These are phyloP conservation scores for Botrytis fragariae DNA, from an alignment of 2,329 filamentous ascomycete species.

Conservation along the genomic window DNA sequence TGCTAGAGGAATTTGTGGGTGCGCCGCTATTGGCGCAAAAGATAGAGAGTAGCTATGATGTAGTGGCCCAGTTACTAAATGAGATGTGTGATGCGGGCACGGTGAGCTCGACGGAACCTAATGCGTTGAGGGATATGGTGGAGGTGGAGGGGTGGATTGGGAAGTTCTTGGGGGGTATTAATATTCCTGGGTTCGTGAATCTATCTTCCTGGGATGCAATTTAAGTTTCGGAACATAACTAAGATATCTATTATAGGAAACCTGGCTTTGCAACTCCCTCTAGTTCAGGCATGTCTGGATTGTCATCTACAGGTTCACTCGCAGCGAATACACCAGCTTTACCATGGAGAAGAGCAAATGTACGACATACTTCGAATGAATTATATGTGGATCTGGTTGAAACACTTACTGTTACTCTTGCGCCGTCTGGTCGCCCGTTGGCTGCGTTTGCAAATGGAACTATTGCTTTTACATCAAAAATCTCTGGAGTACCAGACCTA, in stretches of 20 bases:
- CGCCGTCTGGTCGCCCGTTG: slow-evolving; percentile 83
- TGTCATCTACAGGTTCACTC: slow-evolving; percentile 36
- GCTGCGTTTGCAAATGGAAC: slow-evolving; percentile 87
- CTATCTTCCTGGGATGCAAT: not conserved
- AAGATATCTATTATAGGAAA: slow-evolving; percentile 28
- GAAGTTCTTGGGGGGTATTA: slow-evolving; percentile 84
- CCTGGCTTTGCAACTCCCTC: slow-evolving; percentile 35
- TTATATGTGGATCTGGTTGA: slow-evolving; percentile 96
- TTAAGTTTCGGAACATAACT: not conserved
- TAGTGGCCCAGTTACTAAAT: slow-evolving; percentile 85
- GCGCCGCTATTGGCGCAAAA: slow-evolving; percentile 81
- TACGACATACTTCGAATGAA: slow-evolving; percentile 94
- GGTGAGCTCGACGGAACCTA: slow-evolving; percentile 88
- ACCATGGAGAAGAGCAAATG: slow-evolving; percentile 88
- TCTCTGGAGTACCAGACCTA: slow-evolving; percentile 93
- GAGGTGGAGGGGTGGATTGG: slow-evolving; percentile 89
- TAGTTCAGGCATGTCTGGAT: slow-evolving; percentile 36
- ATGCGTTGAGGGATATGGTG: slow-evolving; percentile 85
- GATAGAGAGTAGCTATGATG: slow-evolving; percentile 87
- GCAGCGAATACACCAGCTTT: slow-evolving; percentile 55
- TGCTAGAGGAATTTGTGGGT: slow-evolving; percentile 90
- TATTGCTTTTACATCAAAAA: slow-evolving; percentile 91
- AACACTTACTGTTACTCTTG: slow-evolving; percentile 80
- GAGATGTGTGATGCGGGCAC: slow-evolving; percentile 96
- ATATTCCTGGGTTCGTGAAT: slow-evolving; percentile 64